Evolutionary conservation across 495 filamentous ascomycete species (phyloP), one percentile per base, ranked within the genome.

Genomic region (Penicillium chermesinum): DNA sequence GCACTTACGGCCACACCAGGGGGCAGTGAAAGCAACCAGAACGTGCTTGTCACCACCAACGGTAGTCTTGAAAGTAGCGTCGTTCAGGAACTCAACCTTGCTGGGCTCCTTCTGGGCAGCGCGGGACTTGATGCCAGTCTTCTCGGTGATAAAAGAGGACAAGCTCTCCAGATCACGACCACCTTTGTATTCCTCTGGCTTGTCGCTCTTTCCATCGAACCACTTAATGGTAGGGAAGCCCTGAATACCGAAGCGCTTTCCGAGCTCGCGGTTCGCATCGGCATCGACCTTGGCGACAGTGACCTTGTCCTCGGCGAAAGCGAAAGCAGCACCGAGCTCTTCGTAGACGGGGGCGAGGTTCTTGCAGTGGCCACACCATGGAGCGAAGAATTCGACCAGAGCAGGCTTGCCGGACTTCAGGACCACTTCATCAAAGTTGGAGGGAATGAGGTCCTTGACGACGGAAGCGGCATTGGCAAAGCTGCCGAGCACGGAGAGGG

Each of bases 331-430:
- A 42, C 82, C 91, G n/a, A 98, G 82, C 67, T 98, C 87, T 66
- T 98, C 93, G 67, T 93, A 98, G 44, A 93, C 73, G 34, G 93
- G 93, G 16, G 91, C 94, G 8, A 98, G 86, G 51, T 71, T 96
- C 77, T 97, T 97, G 87, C 93, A 98, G 79, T 98, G 89, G 38
- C 94, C 94, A 68, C 94, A 98, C 93, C 93, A 98, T 48, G 93
- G 93, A 39, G 93, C 93, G 68, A 96, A 98, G 79, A 98, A 98
- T 65, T 98, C 93, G 50, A 98, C 93, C 30, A 98, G 82, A 0
- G 94, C 89, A 21, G 94, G 94, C 74, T 95, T 97, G 63, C 89
- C 89, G 45, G 87, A 90, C 61, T 93, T 78, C 25, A 97, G 79
- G 50, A 96, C 88, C 43, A 94, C 77, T 7, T 84, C 70, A 69